These are phyloP conservation scores for Powellomyces hirtus DNA, from an alignment of 192 early-diverging fungal genomes.

Conservation along the genomic window DNA sequence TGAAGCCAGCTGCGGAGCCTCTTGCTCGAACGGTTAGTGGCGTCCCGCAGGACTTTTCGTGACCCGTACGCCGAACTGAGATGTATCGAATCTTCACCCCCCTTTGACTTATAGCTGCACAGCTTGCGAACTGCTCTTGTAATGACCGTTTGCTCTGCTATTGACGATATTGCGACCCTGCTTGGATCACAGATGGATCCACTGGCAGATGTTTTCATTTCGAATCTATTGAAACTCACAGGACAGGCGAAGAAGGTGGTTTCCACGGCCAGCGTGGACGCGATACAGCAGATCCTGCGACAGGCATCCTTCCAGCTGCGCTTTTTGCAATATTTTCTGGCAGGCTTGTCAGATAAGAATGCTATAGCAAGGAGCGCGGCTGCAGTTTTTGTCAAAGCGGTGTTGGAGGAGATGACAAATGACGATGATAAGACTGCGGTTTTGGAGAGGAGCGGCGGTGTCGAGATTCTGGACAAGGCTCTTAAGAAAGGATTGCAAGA, in stretches of 20 bases:
- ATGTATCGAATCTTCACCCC: neutral
- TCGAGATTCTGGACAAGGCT: conserved; percentile 28
- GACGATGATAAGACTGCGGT: neutral
- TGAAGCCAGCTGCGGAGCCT: conserved; percentile 13
- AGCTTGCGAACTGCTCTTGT: conserved; percentile 37
- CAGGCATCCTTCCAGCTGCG: conserved; percentile 19
- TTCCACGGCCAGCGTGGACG: conserved; percentile 19
- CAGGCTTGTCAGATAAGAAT: conserved; percentile 32
- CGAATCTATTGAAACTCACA: conserved; percentile 29
- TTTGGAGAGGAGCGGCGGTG: conserved; percentile 11
- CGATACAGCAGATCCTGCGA: conserved; percentile 21
- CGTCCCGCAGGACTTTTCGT: neutral
- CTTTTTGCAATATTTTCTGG: conserved; percentile 20
- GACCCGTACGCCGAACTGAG: neutral
- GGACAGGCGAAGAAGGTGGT: conserved; percentile 39
- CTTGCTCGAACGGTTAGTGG: conserved; percentile 14
- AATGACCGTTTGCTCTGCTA: conserved; percentile 25
- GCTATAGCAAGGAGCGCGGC: conserved; percentile 16
- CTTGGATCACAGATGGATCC: conserved; percentile 19
- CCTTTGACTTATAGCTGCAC: conserved; percentile 18
- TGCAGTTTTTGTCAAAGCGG: conserved; percentile 5
- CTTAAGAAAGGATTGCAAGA: conserved; percentile 41
- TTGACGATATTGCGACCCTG: conserved; percentile 5
- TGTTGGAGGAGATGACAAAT: conserved; percentile 18
- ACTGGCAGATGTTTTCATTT: conserved; percentile 16